Percentiles rank a stretch among this genome's conserved stretches.
These are phyloP conservation scores for Carallia brachiata DNA, from an alignment of 345 rosid species.

Conservation along the genomic window DNA sequence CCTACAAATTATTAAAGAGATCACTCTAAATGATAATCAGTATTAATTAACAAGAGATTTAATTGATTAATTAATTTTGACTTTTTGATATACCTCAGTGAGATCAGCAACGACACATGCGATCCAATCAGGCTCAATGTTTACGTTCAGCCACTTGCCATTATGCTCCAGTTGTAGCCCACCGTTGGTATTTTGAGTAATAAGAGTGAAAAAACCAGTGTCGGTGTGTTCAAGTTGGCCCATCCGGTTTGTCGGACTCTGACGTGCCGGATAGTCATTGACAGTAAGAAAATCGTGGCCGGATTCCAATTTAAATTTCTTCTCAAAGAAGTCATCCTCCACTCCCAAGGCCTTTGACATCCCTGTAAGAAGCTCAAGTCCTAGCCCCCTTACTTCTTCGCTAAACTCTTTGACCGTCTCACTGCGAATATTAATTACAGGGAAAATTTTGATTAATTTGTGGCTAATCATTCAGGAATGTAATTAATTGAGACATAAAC, in stretches of 20 bases:
- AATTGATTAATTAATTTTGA: too few species aligned
- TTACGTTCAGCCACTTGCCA: slow-evolving; percentile 8
- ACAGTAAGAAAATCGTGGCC: slow-evolving; percentile 6
- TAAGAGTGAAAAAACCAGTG: slow-evolving; percentile 2
- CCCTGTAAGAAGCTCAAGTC: slow-evolving; percentile 1
- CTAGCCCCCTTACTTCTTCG: neutral
- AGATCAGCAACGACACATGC: slow-evolving; percentile 13
- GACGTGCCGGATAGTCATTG: slow-evolving; percentile 10
- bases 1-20: neutral
- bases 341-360: slow-evolving; percentile 8
- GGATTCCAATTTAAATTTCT: slow-evolving; percentile 1
- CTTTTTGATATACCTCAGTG: neutral
- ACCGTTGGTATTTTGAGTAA: slow-evolving; percentile 7
- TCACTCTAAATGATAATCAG: too few species aligned
- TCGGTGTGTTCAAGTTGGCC: slow-evolving; percentile 12
- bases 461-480: neutral
- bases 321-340: slow-evolving; percentile 6
- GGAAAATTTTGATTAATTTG: neutral
- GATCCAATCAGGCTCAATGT: slow-evolving; percentile 8
- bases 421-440: neutral
- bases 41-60: too few species aligned
- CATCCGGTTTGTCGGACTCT: slow-evolving; percentile 5
- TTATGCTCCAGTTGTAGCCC: slow-evolving; percentile 11
- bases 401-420: neutral
- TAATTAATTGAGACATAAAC: neutral